Conservation (phyloP, 2,329 filamentous ascomycete species). For the Fusarium concolor region DNA sequence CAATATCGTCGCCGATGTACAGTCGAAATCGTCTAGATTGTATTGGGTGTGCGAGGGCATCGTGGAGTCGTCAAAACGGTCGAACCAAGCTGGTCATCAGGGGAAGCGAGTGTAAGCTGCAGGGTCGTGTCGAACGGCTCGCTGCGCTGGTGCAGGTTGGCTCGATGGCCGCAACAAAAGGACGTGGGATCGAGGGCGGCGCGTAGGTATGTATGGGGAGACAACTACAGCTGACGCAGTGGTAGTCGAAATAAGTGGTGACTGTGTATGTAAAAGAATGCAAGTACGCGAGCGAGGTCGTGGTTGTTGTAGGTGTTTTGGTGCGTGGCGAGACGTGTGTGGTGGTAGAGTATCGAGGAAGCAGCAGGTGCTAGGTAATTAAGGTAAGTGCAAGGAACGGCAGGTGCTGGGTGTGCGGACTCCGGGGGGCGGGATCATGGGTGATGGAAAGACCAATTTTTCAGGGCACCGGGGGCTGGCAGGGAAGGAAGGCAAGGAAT, state of each 20-base stretch:
- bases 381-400: constrained; percentile 42
- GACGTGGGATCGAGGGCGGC: constrained; percentile 24
- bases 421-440: constrained; percentile 41
- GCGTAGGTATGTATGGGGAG: constrained; percentile 26
- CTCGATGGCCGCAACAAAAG: constrained; percentile 31
- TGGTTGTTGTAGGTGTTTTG: constrained; percentile 35
- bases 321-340: constrained; percentile 47
- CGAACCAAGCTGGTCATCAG: constrained; percentile 44
- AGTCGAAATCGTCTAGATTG: constrained; percentile 42
- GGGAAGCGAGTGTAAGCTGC: constrained; percentile 34
- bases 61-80: constrained; percentile 44
- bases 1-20: constrained; percentile 41
- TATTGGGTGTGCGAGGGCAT: constrained; percentile 47
- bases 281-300: constrained; percentile 41
- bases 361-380: constrained; percentile 42
- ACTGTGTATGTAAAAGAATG: constrained; percentile 43
- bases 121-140: constrained; percentile 42
- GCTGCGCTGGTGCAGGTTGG: constrained; percentile 38
- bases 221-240: constrained; percentile 32
- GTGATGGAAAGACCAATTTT: constrained; percentile 42
- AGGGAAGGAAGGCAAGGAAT: constrained; percentile 42
- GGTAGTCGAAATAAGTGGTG: constrained; percentile 36
- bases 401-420: constrained; percentile 30
- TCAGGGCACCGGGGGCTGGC: constrained; percentile 35
- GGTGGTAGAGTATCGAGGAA: constrained; percentile 40